Evolutionary conservation across 306 rosid genomes (phyloP).

Genomic region (Cucumis hystrix): DNA sequence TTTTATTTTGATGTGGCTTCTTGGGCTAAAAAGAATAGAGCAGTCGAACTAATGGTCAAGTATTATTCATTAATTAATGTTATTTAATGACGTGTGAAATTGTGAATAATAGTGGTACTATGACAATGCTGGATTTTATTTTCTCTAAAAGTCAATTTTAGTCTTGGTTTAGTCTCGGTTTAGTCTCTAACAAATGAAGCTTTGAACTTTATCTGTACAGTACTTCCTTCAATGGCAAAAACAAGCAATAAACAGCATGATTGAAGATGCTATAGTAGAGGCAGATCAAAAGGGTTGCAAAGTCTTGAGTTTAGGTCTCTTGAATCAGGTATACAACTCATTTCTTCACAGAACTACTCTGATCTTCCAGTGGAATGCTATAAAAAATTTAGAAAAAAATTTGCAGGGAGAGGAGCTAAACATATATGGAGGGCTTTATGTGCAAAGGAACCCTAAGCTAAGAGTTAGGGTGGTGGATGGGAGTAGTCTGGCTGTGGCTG

Average conservation of each 20-base stretch:
- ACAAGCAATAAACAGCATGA: constrained; percentile 15
- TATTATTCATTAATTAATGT: too few species aligned
- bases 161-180: neutral
- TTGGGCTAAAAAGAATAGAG: too few species aligned
- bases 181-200: neutral
- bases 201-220: constrained; percentile 10
- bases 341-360: neutral
- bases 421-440: constrained; percentile 38
- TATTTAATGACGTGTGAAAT: too few species aligned
- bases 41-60: too few species aligned
- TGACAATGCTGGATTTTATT: neutral
- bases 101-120: neutral
- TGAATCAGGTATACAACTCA: constrained; percentile 19
- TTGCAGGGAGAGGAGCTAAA: constrained; percentile 50
- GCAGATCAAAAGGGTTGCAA: constrained; percentile 26
- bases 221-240: constrained; percentile 15
- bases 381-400: neutral
- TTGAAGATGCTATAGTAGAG: constrained; percentile 22
- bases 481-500: constrained; percentile 46
- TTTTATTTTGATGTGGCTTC: too few species aligned
- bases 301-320: constrained; percentile 27
- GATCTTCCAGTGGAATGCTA: neutral
- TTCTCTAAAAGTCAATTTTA: neutral
- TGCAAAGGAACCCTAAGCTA: constrained; percentile 31
- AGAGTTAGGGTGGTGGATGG: constrained; percentile 69